Evolutionary conservation across 208 protist genomes (phyloP), one percentile per base, ranked within the genome.

Genomic region (Wallacemonas sp.): DNA sequence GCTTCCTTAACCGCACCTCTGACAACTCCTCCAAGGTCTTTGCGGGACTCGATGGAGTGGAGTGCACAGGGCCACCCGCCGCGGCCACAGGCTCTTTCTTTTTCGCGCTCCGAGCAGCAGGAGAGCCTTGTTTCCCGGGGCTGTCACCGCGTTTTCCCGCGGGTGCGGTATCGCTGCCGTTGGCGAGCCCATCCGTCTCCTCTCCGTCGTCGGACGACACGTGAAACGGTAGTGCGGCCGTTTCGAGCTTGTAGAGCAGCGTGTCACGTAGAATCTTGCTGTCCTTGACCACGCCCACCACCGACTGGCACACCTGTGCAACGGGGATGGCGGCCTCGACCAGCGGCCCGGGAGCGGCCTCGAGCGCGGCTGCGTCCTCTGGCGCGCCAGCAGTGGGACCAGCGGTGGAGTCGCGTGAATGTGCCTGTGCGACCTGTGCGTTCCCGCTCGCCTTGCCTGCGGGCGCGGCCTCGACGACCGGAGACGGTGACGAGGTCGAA

Each of bases 161-260:
- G 17, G 39, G 2, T 10, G 58, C 41, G 12, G 37, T 39, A 27
- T 19, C 41, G 4, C 15, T 36, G 9, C 15, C 33, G 26, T 42
- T 41, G 15, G 29, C 33, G 8, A 42, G 32, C 3, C 34, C 33
- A 9, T 68, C 61, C 10, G 13, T 27, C 34, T 57, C 45, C 24
- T 22, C 36, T 12, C 13, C 34, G 13, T 5, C 1, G 33, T 21
- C 15, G 26, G 29, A 30, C 5, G 53, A n/a, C 22, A 41, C 15
- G 1, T 9, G 17, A 12, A 21, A 24, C 9, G 50, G 30, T 9
- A 41, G 10, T 4, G 30, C 36, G 42, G 76, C 50, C 24, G 81
- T 85, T 64, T 93, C 87, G 32, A 93, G 10, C 53, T 79, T 83
- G 77, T 94, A 94, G 66, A 91, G 84, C 19, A 89, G 72, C 19